Evolutionary conservation across 2,329 filamentous ascomycete species (phyloP).

Genomic region (Exserohilum turcica): DNA sequence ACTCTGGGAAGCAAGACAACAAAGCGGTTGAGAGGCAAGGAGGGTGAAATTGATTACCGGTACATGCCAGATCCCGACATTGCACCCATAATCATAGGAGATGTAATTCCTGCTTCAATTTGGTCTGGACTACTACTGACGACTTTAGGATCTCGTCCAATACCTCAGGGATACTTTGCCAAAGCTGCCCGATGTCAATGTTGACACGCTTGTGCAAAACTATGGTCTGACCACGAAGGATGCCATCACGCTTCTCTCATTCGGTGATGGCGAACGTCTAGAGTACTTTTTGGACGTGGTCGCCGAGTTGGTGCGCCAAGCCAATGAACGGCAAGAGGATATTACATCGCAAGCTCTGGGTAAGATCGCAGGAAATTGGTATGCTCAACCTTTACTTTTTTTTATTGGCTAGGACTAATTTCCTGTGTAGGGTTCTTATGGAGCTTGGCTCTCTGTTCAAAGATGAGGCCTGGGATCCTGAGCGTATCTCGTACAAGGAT

Average conservation of each 20-base stretch:
- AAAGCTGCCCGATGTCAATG: slow-evolving; percentile 71
- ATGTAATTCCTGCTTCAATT: slow-evolving; percentile 35
- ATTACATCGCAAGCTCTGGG: slow-evolving; percentile 35
- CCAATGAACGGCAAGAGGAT: slow-evolving; percentile 32
- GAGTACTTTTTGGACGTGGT: slow-evolving; percentile 80
- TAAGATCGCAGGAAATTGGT: slow-evolving; percentile 64
- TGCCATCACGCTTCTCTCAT: slow-evolving; percentile 74
- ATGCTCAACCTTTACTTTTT: slow-evolving; percentile 12
- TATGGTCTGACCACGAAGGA: slow-evolving; percentile 81
- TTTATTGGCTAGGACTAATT: slow-evolving; percentile 2
- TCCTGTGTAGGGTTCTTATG: slow-evolving; percentile 53
- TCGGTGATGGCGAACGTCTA: slow-evolving; percentile 78
- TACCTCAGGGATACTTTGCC: slow-evolving; percentile 69
- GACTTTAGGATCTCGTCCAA: slow-evolving; percentile 63
- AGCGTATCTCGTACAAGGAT: slow-evolving; percentile 46
- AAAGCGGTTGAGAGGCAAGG: slow-evolving; percentile 81
- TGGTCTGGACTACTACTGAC: slow-evolving; percentile 10
- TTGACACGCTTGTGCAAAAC: slow-evolving; percentile 64
- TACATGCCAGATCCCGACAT: slow-evolving; percentile 99
- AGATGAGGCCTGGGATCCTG: slow-evolving; percentile 49
- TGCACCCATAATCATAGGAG: slow-evolving; percentile 74
- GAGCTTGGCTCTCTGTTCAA: slow-evolving; percentile 57
- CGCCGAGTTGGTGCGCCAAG: slow-evolving; percentile 18
- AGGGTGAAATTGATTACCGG: slow-evolving; percentile 95
- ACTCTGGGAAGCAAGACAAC: slow-evolving; percentile 83